Evolutionary conservation across 345 rosid species (phyloP).

Genomic region (Acer campestre): DNA sequence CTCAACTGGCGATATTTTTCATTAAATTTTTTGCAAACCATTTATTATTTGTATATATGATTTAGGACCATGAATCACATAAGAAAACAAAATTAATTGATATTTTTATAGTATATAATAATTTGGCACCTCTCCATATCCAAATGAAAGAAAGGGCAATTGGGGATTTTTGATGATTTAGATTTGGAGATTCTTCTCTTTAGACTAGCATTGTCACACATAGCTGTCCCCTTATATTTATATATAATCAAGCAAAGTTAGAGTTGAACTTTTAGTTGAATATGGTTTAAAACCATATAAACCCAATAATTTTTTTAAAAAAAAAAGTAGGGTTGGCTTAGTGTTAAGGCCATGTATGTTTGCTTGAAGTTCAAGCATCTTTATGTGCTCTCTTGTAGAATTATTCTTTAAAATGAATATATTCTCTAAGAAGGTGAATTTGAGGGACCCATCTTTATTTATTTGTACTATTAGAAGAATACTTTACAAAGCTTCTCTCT

Average conservation of each 20-base stretch:
- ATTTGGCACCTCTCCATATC: conserved; percentile 23
- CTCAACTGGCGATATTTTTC: not conserved
- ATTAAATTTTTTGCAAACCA: not conserved
- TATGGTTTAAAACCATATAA: not conserved
- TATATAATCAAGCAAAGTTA: conserved; percentile 51
- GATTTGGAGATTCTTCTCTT: conserved; percentile 41
- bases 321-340: conserved; percentile 54
- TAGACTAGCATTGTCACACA: conserved; percentile 16
- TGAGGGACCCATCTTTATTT: conserved; percentile 38
- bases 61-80: too few relatives aligned
- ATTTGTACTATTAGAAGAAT: conserved; percentile 22
- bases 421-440: conserved; percentile 52
- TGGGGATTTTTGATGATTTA: conserved; percentile 15
- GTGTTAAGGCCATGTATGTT: conserved; percentile 49
- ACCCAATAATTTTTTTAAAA: not conserved
- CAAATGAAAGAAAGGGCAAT: conserved; percentile 5
- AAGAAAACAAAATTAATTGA: too few relatives aligned
- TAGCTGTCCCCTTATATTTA: conserved; percentile 22
- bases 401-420: conserved; percentile 77
- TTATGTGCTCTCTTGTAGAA: conserved; percentile 50
- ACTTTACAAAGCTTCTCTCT: conserved; percentile 32
- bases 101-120: conserved; percentile 3
- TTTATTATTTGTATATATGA: not conserved
- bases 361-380: conserved; percentile 95
- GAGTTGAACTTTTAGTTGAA: conserved; percentile 59